These are phyloP conservation scores for Venturia nashicola DNA, from an alignment of 2,329 filamentous ascomycete species.

Conservation along the genomic window DNA sequence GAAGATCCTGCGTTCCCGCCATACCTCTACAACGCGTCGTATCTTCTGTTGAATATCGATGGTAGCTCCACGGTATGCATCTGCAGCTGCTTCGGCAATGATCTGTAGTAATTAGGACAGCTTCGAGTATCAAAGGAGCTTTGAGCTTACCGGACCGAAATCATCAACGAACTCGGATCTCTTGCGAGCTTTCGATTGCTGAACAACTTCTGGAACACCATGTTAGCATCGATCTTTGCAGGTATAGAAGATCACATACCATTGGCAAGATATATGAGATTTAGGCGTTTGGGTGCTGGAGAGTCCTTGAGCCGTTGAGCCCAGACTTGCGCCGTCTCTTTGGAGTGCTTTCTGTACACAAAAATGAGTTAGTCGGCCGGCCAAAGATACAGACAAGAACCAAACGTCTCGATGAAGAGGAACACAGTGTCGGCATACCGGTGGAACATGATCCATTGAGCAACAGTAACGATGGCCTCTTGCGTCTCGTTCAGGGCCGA, in stretches of 20 bases:
- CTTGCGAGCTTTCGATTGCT: constrained; percentile 85
- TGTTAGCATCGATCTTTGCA: constrained; percentile 13
- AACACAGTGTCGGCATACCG: constrained; percentile 44
- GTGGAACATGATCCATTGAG: constrained; percentile 99
- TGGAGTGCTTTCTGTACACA: constrained; percentile 65
- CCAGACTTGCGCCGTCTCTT: constrained; percentile 87
- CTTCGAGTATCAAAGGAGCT: background rate
- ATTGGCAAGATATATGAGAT: constrained; percentile 89
- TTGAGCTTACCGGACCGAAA: constrained; percentile 56
- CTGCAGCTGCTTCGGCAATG: constrained; percentile 77
- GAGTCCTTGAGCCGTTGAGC: constrained; percentile 80
- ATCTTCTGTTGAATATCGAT: constrained; percentile 81
- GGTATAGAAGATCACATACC: constrained; percentile 42
- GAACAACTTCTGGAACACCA: constrained; percentile 64
- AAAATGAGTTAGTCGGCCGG: background rate
- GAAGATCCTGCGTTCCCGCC: constrained; percentile 79
- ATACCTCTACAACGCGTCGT: constrained; percentile 83
- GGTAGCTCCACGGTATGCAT: constrained; percentile 83
- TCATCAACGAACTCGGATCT: constrained; percentile 89
- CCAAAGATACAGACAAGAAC: background rate
- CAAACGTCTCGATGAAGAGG: background rate
- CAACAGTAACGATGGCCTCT: constrained; percentile 89
- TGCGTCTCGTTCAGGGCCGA: constrained; percentile 94
- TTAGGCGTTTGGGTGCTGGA: constrained; percentile 72
- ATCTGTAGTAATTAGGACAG: constrained; percentile 31